Evolutionary conservation across 2,329 filamentous ascomycete genomes (phyloP), one percentile per base, ranked within the genome.

Genomic region (Aulographum hederae): DNA sequence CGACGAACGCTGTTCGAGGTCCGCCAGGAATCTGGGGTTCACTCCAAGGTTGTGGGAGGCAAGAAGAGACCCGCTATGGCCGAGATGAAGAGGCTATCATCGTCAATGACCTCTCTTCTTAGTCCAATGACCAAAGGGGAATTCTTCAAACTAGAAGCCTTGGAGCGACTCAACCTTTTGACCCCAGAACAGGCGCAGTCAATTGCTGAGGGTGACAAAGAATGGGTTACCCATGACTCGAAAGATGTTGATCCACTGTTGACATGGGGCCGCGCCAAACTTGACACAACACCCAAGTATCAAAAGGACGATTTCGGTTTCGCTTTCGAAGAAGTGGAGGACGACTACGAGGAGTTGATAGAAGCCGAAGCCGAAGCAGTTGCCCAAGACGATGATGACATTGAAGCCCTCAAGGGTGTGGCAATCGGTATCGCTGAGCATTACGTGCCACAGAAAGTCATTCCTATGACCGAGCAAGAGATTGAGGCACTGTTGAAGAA

Each of bases 1-100:
- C 58, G 67, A 32, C 65, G 70, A 11, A 82, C 72, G 0, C 44
- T 91, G 3, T 81, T 61, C 46, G 67, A 75, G 35, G 52, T 84
- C 2, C 64, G 67, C 13, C 21, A 25, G 21, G 8, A 8, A 25
- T 8, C 8, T n/a, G n/a, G 21, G 8, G 21, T 25, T 25, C 21
- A n/a, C 21, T n/a, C 21, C 21, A n/a, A n/a, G n/a, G n/a, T n/a
- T 25, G 10, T 25, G 21, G 12, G 44, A 48, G 10, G 45, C 39
- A 40, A 46, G 3, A 44, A 46, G 1, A 37, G 47, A 6, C 45
- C 45, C 5, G 45, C 42, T 6, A 40, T 63, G 6, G 41, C 48
- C 16, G 61, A 53, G 5, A 49, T 73, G 28, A 54, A 52, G 34
- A n/a, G n/a, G n/a, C n/a, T n/a, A n/a, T n/a, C n/a, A n/a, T n/a